These are phyloP conservation scores for Entomortierella parvispora DNA, from an alignment of 192 early-diverging fungal genomes.

Conservation along the genomic window DNA sequence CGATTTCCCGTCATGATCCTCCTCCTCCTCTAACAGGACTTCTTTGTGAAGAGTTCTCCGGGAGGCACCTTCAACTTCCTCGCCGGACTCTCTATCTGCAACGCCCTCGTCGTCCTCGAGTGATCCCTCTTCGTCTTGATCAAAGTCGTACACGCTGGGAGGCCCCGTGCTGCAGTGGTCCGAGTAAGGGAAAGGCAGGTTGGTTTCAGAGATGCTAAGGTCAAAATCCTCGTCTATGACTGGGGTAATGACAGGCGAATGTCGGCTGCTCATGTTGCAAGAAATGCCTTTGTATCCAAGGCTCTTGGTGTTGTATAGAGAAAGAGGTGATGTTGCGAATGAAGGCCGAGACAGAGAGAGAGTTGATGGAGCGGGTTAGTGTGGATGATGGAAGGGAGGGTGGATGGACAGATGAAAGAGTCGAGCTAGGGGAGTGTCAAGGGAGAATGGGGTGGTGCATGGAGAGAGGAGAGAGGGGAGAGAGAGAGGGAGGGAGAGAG, in stretches of 20 bases:
- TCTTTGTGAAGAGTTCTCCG: neutral
- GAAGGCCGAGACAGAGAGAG: neutral
- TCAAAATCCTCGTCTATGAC: constrained; percentile 52
- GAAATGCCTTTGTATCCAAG: neutral
- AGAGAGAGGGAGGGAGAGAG: neutral
- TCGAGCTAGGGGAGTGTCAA: neutral
- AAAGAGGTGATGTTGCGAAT: neutral
- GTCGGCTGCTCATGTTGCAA: constrained; percentile 20
- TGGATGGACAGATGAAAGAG: neutral
- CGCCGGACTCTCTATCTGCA: neutral
- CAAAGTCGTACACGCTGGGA: constrained; percentile 44
- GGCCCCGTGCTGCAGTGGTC: constrained; percentile 52
- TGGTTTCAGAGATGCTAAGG: constrained; percentile 48
- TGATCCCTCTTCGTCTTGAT: constrained; percentile 15
- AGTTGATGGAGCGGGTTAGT: neutral
- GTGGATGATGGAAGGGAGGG: neutral
- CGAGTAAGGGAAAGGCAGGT: constrained; percentile 49
- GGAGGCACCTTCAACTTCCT: neutral
- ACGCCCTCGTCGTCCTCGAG: constrained; percentile 12
- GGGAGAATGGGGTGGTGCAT: too few species aligned
- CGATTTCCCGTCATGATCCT: neutral
- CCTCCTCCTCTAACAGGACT: constrained; percentile 4
- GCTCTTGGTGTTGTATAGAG: neutral
- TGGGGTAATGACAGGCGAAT: constrained; percentile 13
- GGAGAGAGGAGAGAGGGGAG: too few species aligned